Percentiles rank a stretch among this genome's conserved stretches.
These are phyloP conservation scores for Aeminium ludgeri DNA, from an alignment of 495 filamentous ascomycete species.

Conservation along the genomic window DNA sequence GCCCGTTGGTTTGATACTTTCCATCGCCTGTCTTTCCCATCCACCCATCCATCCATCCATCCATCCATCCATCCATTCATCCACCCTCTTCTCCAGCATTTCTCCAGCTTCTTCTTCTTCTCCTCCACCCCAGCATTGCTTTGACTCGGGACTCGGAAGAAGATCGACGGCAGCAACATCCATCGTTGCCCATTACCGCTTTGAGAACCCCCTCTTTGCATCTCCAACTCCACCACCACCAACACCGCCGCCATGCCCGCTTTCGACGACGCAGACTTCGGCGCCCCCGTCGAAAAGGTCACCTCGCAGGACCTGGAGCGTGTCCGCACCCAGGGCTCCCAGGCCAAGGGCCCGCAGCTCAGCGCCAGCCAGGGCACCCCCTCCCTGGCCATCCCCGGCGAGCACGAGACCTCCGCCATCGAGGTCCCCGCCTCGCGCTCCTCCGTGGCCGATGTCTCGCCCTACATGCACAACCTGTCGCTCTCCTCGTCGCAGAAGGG, in stretches of 20 bases:
- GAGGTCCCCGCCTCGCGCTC: conserved; percentile 58
- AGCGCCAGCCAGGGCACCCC: conserved; percentile 18
- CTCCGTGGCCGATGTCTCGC: conserved; percentile 47
- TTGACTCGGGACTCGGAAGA: no score
- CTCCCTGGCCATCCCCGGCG: conserved; percentile 33
- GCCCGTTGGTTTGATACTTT: no score
- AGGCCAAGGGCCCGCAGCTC: conserved; percentile 10
- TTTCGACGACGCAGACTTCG: conserved; percentile 43
- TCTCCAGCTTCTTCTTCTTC: no score
- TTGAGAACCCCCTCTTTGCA: no score
- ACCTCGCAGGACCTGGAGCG: conserved; percentile 22
- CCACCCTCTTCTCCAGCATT: no score
- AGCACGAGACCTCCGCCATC: conserved; percentile 35
- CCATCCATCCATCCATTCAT: no score
- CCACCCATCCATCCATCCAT: no score
- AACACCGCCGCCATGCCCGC: conserved; percentile 37
- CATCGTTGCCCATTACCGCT: no score
- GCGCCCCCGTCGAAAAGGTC: conserved; percentile 25
- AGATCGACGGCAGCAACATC: no score
- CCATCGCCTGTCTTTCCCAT: no score
- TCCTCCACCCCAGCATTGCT: no score
- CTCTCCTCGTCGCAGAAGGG: conserved; percentile 48
- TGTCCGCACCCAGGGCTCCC: conserved; percentile 17
- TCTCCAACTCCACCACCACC: no score
- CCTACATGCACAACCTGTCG: conserved; percentile 60